Percentiles rank a stretch among this genome's conserved stretches.
Evolutionary conservation across 73 alveolate species (phyloP).

Genomic region (Paramecium caudatum): DNA sequence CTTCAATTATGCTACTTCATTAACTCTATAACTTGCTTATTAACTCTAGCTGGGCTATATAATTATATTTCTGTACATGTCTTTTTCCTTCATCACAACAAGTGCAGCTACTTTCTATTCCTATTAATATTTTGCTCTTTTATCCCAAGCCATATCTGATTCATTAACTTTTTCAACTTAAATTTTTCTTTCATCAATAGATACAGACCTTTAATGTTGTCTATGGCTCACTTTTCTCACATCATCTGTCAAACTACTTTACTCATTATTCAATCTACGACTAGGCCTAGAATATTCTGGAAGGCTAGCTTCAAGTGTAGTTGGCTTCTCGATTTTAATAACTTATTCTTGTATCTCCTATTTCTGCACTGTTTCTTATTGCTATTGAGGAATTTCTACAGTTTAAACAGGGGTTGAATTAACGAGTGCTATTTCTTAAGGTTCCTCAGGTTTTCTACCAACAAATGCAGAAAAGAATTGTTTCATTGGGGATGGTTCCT

Average conservation of each 20-base stretch:
- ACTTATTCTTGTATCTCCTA: too few relatives aligned
- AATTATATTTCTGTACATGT: neutral
- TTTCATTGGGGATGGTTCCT: neutral
- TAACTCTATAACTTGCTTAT: constrained; percentile 8
- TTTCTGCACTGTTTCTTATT: too few relatives aligned
- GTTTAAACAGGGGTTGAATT: too few relatives aligned
- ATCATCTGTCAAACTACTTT: neutral
- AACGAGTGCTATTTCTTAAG: too few relatives aligned
- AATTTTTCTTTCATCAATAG: constrained; percentile 26
- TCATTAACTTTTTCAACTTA: neutral
- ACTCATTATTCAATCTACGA: neutral
- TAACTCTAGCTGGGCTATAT: constrained; percentile 8
- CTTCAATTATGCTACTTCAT: constrained; percentile 48
- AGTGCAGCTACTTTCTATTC: neutral
- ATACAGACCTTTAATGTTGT: neutral
- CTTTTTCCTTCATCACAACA: constrained; percentile 17
- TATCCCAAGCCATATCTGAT: constrained; percentile 26
- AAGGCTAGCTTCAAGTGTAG: neutral
- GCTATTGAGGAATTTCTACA: too few relatives aligned
- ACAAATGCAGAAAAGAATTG: neutral
- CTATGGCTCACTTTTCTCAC: neutral
- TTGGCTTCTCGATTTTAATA: too few relatives aligned
- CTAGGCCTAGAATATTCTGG: neutral
- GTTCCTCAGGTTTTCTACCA: too few relatives aligned
- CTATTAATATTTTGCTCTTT: constrained; percentile 11